A percentile compares a stretch with the other conserved stretches of the same genome.
These are phyloP conservation scores for Lipomyces japonicus DNA, from an alignment of 805 yeast genomes.

Conservation along the genomic window DNA sequence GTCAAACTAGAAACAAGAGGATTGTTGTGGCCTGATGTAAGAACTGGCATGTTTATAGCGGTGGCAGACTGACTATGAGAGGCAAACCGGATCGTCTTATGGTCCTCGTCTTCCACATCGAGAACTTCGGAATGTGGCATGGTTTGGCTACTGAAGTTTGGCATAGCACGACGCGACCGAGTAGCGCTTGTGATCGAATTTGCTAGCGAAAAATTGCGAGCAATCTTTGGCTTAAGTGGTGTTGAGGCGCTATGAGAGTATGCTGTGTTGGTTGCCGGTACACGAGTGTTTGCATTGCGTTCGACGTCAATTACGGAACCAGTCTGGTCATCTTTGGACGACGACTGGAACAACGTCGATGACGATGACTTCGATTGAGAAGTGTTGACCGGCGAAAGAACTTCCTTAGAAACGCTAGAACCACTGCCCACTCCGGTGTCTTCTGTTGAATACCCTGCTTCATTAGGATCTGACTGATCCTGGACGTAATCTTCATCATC, in stretches of 20 bases:
- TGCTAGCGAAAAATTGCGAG: constrained; percentile 23
- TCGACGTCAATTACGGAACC: constrained; percentile 14
- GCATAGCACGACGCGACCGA: constrained; percentile 27
- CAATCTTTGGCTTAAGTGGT: constrained; percentile 7
- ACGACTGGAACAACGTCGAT: constrained; percentile 17
- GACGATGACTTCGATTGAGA: constrained; percentile 8
- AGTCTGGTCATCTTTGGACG: constrained; percentile 9
- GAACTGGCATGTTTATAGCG: neutral
- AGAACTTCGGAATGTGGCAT: constrained; percentile 35
- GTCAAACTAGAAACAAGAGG: constrained; percentile 11
- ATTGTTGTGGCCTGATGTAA: constrained; percentile 7
- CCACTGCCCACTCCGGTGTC: constrained; percentile 24
- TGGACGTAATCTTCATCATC: constrained; percentile 27
- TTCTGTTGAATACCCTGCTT: constrained; percentile 20
- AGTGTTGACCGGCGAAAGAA: constrained; percentile 11
- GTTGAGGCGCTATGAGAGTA: neutral
- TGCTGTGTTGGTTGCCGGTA: neutral
- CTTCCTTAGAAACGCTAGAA: constrained; percentile 15
- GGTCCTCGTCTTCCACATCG: constrained; percentile 32
- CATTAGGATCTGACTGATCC: constrained; percentile 30
- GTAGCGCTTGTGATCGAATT: constrained; percentile 11
- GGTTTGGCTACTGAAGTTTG: constrained; percentile 36
- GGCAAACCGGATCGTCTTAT: constrained; percentile 25
- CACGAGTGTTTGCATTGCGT: constrained; percentile 2
- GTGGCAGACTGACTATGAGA: constrained; percentile 3